phyloP scores from a whole-genome alignment of 2,329 filamentous ascomycete genomes.

The Teratosphaeria viscida region DNA sequence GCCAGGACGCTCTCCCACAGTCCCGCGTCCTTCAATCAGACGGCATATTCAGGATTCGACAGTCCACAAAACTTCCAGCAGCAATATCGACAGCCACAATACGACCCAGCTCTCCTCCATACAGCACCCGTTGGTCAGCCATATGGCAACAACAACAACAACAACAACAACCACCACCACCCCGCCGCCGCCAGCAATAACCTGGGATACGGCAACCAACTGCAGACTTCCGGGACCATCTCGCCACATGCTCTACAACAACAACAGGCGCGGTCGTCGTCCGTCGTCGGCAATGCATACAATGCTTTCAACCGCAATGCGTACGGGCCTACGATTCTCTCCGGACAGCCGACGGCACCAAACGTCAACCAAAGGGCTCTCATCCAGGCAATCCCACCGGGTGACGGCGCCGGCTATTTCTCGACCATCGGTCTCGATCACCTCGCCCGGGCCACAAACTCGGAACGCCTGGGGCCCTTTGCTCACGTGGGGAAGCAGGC shows the following conservation, averaged over 20 bases:
- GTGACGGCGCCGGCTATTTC: constrained; percentile 27
- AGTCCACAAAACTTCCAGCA: constrained; percentile 8
- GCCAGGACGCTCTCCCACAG: constrained; percentile 18
- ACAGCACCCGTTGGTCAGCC: constrained; percentile 5
- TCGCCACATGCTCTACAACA: constrained; percentile 24
- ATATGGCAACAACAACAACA: constrained; percentile 7
- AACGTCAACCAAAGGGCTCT: constrained; percentile 18
- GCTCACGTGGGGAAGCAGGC: constrained; percentile 33
- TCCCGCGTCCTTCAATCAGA: constrained; percentile 16
- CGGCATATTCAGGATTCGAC: constrained; percentile 13
- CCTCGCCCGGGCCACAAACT: constrained; percentile 34
- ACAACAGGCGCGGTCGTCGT: constrained; percentile 6
- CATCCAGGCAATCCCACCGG: constrained; percentile 19
- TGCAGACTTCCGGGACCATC: constrained; percentile 16
- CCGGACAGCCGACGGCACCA: neutral
- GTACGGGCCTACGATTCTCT: neutral
- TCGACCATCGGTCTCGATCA: constrained; percentile 31
- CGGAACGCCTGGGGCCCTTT: constrained; percentile 33
- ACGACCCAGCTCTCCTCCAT: constrained; percentile 12
- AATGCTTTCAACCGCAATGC: constrained; percentile 2
- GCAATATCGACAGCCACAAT: constrained; percentile 17
- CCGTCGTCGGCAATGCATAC: constrained; percentile 7
- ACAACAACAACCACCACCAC: neutral
- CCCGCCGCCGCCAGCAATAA: neutral
- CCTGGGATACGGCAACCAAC: constrained; percentile 4